phyloP scores from a whole-genome alignment of 116 monocot species.

The Iris pallida region DNA sequence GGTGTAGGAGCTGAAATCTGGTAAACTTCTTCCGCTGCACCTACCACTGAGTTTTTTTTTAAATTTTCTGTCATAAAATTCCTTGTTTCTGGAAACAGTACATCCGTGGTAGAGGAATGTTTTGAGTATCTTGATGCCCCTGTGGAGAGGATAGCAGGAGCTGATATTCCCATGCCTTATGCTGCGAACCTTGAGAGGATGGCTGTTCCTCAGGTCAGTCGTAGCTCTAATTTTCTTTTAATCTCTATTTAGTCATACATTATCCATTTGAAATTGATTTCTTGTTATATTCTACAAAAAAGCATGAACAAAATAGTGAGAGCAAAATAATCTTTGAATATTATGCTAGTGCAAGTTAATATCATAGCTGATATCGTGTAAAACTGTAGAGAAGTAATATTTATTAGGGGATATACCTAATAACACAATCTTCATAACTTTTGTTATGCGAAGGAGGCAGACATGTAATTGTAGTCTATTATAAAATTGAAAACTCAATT shows the following conservation, averaged over 20 bases:
- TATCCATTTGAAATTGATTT: too few relatives aligned
- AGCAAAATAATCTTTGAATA: too few relatives aligned
- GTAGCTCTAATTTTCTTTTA: not conserved
- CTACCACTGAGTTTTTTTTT: not conserved
- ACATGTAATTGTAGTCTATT: too few relatives aligned
- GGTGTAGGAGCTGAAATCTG: slow-evolving; percentile 54
- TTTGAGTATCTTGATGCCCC: slow-evolving; percentile 54
- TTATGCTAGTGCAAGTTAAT: too few relatives aligned
- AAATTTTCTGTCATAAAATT: not conserved
- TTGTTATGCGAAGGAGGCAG: too few relatives aligned
- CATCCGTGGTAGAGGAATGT: slow-evolving; percentile 47
- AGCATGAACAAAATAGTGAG: not conserved
- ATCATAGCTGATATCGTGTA: too few relatives aligned
- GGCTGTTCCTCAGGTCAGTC: slow-evolving; percentile 47
- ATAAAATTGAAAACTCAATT: too few relatives aligned
- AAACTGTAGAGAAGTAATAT: too few relatives aligned
- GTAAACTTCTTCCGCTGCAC: slow-evolving; percentile 14
- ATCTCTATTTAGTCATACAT: not conserved
- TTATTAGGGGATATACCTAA: too few relatives aligned
- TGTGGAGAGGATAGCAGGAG: slow-evolving; percentile 50
- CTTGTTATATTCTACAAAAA: not conserved
- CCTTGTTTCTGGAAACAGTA: slow-evolving; percentile 15
- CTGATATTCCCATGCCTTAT: slow-evolving; percentile 59
- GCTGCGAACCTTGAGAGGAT: slow-evolving; percentile 57
- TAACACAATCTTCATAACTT: too few relatives aligned